phyloP scores from a whole-genome alignment of 345 rosid genomes.

The Nephelium lappaceum region DNA sequence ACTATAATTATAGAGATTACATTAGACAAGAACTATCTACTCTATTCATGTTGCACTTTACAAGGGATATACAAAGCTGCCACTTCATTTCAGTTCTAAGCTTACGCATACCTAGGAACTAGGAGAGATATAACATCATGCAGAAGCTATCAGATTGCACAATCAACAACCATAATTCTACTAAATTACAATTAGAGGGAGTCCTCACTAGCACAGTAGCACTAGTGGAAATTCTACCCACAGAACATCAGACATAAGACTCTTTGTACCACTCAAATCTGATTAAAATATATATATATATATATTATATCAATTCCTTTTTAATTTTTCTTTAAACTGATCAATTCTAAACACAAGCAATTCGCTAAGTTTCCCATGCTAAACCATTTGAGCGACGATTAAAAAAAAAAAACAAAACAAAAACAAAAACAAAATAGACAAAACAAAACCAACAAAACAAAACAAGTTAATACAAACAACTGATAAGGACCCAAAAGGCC shows the following conservation, averaged over 20 bases:
- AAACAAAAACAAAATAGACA: too few relatives aligned
- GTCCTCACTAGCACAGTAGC: background rate
- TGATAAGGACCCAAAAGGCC: background rate
- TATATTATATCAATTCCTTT: too few relatives aligned
- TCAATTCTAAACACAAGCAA: background rate
- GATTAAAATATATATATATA: too few relatives aligned
- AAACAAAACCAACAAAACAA: too few relatives aligned
- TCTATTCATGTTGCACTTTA: too few relatives aligned
- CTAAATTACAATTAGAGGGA: slow-evolving; percentile 4
- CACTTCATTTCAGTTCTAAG: background rate
- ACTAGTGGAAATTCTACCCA: background rate
- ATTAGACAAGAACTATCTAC: too few relatives aligned
- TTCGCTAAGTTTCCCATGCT: background rate
- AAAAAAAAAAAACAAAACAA: too few relatives aligned
- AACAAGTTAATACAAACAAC: too few relatives aligned
- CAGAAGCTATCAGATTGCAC: slow-evolving; percentile 4
- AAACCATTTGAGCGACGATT: background rate
- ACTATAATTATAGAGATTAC: too few relatives aligned
- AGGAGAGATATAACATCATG: background rate
- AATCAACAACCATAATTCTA: background rate
- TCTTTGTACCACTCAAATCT: too few relatives aligned
- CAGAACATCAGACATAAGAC: background rate
- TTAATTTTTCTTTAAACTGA: background rate
- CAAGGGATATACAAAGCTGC: slow-evolving; percentile 3
- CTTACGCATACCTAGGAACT: background rate